Conservation (phyloP, 2,329 filamentous ascomycete species). For the Uncinocarpus reesii region DNA sequence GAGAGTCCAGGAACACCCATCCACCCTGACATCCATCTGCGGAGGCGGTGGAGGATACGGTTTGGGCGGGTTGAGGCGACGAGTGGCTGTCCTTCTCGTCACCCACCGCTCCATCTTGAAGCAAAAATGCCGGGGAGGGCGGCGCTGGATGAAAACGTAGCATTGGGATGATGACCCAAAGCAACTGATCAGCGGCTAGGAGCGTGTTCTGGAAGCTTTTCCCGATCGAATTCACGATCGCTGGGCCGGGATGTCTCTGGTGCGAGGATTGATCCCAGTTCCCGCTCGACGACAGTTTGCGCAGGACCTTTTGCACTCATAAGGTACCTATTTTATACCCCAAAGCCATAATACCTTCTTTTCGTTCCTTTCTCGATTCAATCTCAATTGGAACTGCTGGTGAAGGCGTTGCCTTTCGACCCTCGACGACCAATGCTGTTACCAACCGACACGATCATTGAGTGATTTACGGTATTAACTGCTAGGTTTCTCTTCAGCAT, state of each 20-base stretch:
- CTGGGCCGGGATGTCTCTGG: slow-evolving; percentile 4
- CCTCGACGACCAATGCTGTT: too few species aligned
- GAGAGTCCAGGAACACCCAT: neutral
- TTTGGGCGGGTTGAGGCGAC: neutral
- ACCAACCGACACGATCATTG: too few species aligned
- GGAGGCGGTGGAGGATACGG: neutral
- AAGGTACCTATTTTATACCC: too few species aligned
- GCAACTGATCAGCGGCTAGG: neutral
- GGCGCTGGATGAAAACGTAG: slow-evolving; percentile 1
- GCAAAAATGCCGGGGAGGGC: neutral
- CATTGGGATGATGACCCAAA: slow-evolving; percentile 3
- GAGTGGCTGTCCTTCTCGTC: neutral
- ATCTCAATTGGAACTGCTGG: too few species aligned
- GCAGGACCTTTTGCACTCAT: neutral
- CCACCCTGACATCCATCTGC: neutral
- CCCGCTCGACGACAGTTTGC: neutral
- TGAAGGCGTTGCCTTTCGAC: too few species aligned
- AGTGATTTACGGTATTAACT: too few species aligned
- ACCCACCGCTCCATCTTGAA: slow-evolving; percentile 2
- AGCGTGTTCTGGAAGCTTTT: slow-evolving; percentile 6
- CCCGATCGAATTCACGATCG: neutral
- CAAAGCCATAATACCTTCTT: too few species aligned
- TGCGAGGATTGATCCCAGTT: neutral
- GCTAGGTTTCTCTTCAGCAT: too few species aligned
- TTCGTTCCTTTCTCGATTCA: too few species aligned